Evolutionary conservation across 306 rosid species (phyloP), one percentile per base, ranked within the genome.

Genomic region (Sesbania bispinosa): DNA sequence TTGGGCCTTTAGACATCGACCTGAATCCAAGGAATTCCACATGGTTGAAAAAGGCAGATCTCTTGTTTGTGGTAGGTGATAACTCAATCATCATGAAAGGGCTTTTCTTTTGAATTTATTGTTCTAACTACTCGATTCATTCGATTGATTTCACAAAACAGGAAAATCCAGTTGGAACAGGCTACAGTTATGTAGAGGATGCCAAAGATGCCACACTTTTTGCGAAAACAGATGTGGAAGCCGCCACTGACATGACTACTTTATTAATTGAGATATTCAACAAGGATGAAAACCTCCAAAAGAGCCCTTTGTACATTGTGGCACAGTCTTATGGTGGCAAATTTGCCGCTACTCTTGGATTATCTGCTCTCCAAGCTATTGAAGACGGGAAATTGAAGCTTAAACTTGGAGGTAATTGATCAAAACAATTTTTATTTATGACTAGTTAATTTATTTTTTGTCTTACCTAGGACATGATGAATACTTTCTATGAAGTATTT

Each of bases 311-410:
- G 59, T 88, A 41, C 75, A 81, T 94, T 2, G 90, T 91, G 38
- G 97, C 95, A 14, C 97, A 94, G 77, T 94, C 99, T 41, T 94
- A 94, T 65, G 99, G 96, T 59, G 99, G 99, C 11, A 91, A 86
- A 77, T 89, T 57, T 75, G 97, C 97, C 0, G 96, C 79, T 65
- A 91, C 96, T 70, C 84, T 86, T 51, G 97, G 75, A 24, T 75
- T 94, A 13, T 83, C 93, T 7, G 88, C 90, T 50, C 60, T 83
- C 0, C 72, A 69, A 55, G 89, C 97, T 80, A 87, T 90, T 71
- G 76, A 79, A 82, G 68, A 72, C 1, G 78, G 80, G 48, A 79
- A 53, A 36, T 74, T 89, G 70, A 87, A 86, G 19, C 95, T 94
- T 46, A 72, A 13, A 43, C 85, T 94, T 18, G 87, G 91, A 76